Base-by-base conservation (phyloP, 495 filamentous ascomycete genomes). In the Penicillium flavigenum region DNA sequence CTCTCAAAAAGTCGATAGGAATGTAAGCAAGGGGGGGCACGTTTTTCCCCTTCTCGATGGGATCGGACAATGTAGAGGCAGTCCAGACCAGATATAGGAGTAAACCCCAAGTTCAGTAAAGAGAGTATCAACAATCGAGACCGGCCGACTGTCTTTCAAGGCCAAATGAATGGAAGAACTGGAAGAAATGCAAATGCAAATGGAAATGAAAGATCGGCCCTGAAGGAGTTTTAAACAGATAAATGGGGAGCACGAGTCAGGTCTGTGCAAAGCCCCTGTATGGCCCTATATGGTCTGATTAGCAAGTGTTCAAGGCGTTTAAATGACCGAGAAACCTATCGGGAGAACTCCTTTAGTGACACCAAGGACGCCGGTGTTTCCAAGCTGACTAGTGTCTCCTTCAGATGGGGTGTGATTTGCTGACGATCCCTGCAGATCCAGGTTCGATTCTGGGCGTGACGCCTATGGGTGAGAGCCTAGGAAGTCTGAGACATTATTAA, bases 341-440 rank as follows among this genome's bases (percentile, higher is more conserved):
- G 55, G 60, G 27, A 50, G 17, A 19, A 24, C 59, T 53, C 51
- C 57, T 42, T 19, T 14, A 11, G 22, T 44, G 47, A 38, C 54
- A 29, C 50, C 53, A 42, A 55, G 52, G 27, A 20, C 19, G 24
- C 57, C 57, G 31, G 55, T 51, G 65, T 65, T 67, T 61, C 63
- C 27, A 34, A 56, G 20, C 19, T 45, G 49, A 10, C 27, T 60
- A 56, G 54, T 17, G 51, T 42, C 52, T 50, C 38, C 16, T 19
- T 36, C 0, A 45, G n/a, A n/a, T 31, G 10, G 47, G 29, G 14
- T 61, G 55, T 26, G 54, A 29, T 11, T 36, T 51, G 53, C 16
- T 26, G 54, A 29, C 7, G 34, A 44, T 27, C 57, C 47, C 54
- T 63, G 51, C 48, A 63, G 57, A 20, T 51, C 34, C 34, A 19